Base-by-base conservation (phyloP, 768 basidiomycete species). In the Mycena vulgaris region DNA sequence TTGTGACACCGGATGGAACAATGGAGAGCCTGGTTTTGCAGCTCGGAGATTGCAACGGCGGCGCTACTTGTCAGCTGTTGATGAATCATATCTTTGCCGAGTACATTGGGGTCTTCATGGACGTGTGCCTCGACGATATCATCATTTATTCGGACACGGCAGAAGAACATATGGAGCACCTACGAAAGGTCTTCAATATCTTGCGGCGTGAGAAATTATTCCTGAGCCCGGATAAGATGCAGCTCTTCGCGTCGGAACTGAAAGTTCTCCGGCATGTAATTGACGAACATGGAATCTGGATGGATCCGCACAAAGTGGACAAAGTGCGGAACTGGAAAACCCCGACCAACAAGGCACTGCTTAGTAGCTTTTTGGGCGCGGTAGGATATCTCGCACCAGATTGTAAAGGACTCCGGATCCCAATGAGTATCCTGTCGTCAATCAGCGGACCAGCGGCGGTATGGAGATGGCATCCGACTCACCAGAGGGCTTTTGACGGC, bases 251-350 rank as follows among this genome's bases (percentile, higher is more conserved):
- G 0, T 9, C 60, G 0, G 75, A 78, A 37, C 35, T 83, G n/a
- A 79, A 82, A 28, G 57, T 84, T 3, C 66, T 84, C 0, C 82
- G 83, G 0, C 74, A 77, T 11, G 58, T 84, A 0, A 65, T 88
- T 1, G 78, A 80, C 25, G 76, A 82, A 21, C n/a, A 80, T 0
- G 84, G 86, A 0, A 85, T 88, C 25, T 56, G 58, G 0, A 86
- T 87, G 83, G 84, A 87, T 40, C 83, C 83, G 0, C 71, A 82
- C 23, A 88, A 87, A 48, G 84, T 88, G 0, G 81, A 86, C 33
- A 61, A 69, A 0, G 75, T 87, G 0, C 0, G 77, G 0, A 80
- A 80, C 21, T 83, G 81, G 82, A 81, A 81, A 45, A 72, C 70
- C 0, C 83, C 83, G 0, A 82, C 80, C 0, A 82, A 78, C 28